Percentiles rank a stretch among this genome's conserved stretches.
phyloP scores from a whole-genome alignment of 2,329 filamentous ascomycete genomes.

The Pseudogymnoascus sp. region DNA sequence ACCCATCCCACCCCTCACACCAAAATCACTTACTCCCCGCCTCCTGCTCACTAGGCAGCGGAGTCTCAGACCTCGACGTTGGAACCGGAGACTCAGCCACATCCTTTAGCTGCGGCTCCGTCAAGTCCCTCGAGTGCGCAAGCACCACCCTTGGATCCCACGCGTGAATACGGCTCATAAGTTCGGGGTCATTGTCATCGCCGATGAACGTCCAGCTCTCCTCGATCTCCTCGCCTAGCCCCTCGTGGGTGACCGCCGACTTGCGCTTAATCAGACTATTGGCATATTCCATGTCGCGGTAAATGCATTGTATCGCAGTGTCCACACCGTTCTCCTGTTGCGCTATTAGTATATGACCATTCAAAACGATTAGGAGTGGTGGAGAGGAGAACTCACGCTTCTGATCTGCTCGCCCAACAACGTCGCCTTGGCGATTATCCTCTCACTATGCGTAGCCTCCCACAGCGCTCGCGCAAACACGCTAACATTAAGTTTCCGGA shows the following conservation, averaged over 20 bases:
- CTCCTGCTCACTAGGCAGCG: neutral
- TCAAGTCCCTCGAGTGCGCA: neutral
- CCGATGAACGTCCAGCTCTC: conserved; percentile 92
- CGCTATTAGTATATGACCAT: conserved; percentile 24
- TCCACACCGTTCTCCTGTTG: conserved; percentile 80
- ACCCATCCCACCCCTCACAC: neutral
- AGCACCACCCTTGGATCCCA: conserved; percentile 26
- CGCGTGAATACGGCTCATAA: conserved; percentile 25
- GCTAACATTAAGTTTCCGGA: conserved; percentile 84
- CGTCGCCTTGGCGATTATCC: conserved; percentile 83
- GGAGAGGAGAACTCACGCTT: conserved; percentile 50
- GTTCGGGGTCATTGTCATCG: conserved; percentile 28
- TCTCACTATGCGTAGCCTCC: conserved; percentile 82
- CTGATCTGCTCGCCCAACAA: conserved; percentile 81
- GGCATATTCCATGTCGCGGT: conserved; percentile 90
- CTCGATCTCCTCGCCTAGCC: conserved; percentile 51
- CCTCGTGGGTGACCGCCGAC: conserved; percentile 40
- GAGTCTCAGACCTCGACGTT: neutral
- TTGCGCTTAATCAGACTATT: conserved; percentile 69
- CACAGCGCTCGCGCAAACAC: conserved; percentile 80
- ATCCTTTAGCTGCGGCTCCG: neutral
- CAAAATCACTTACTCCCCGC: neutral
- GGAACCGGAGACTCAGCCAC: neutral
- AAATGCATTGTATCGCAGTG: conserved; percentile 83
- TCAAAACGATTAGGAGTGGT: too few relatives aligned